Base-by-base conservation (phyloP, 768 basidiomycete species). In the Paxillus rubicundulus region DNA sequence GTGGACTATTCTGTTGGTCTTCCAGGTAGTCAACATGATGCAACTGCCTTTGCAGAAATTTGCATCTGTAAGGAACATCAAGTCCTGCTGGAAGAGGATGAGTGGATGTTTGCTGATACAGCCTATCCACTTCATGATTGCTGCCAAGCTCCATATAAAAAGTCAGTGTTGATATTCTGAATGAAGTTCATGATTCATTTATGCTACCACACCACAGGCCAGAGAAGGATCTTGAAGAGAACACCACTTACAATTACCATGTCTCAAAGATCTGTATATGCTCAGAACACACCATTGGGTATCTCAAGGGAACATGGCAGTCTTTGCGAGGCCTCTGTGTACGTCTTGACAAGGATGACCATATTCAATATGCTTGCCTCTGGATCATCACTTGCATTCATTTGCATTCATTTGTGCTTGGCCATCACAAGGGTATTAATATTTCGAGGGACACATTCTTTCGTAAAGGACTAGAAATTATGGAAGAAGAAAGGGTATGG, bases 211-310 rank as follows among this genome's bases (percentile, higher is more conserved):
- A n/a, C n/a, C n/a, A n/a, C n/a, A 47, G 47, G 21, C 47, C 47
- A 6, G 47, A 48, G 36, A 48, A 48, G 37, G 47, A 48, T 17
- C 38, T 36, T 12, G 10, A 18, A 1, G 34, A 32, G 6, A 36
- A 57, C 24, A 24, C 24, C 49, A 37, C 42, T 53, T 54, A 65
- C 62, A 72, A 73, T 58, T 65, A 70, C 28, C 57, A 69, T 55
- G 57, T 75, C 20, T 73, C 70, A 4, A 64, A 54, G 27, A 21
- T 51, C 21, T 32, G 18, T 8, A 51, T 76, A 14, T 51, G 58
- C 0, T 74, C 72, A 8, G 73, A 75, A 52, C 74, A 75, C 62
- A 62, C n/a, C 7, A 70, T 75, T 24, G 71, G 74, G 0, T 72
- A n/a, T n/a, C n/a, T n/a, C n/a, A n/a, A n/a, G n/a, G n/a, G n/a